Evolutionary conservation across 495 filamentous ascomycete genomes (phyloP), one percentile per base, ranked within the genome.

Genomic region (Trichoderma orchidacearum): DNA sequence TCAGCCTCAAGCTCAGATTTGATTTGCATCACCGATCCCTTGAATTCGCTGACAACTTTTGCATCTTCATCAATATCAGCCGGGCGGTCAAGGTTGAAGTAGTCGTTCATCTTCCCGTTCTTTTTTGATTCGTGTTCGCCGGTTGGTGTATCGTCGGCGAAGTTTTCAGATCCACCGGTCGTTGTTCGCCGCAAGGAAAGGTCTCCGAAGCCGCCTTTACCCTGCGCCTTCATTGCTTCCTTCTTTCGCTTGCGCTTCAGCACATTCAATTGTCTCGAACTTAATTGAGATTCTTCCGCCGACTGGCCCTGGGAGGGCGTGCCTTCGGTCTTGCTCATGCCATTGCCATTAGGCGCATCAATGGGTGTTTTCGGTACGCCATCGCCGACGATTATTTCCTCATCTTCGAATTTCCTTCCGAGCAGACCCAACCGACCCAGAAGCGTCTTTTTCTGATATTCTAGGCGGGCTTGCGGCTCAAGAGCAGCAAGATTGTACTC

Each of bases 21-120:
- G 58, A 80, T 77, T 55, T 76, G 72, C 29, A 80, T 64, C 3
- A 80, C 72, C 3, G 82, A 79, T 5, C 94, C 94, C 67, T 96
- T 97, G 75, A 92, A 95, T 64, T 97, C 93, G 12, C 90, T 85
- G n/a, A 96, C 86, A 35, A 98, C 80, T 62, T 96, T 96, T 0
- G 82, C 81, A 54, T 91, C 87, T 63, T 98, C 93, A 61, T 96
- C 89, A 0, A 82, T 80, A 54, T 83, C 81, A 12, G 76, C 70
- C 18, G 75, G 72, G 45, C 87, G 78, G 35, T 95, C 89, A 13
- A 96, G 76, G 28, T 80, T 90, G 68, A 97, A 95, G 66, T 95
- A 95, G 61, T 97, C 92, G 55, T 89, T 85, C 62, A 92, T 63
- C 48, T 87, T 82, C 59, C 83, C 80, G 23, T 85, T 84, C 55